Evolutionary conservation across 805 yeast species (phyloP).

Genomic region (Ascoidea asiatica): DNA sequence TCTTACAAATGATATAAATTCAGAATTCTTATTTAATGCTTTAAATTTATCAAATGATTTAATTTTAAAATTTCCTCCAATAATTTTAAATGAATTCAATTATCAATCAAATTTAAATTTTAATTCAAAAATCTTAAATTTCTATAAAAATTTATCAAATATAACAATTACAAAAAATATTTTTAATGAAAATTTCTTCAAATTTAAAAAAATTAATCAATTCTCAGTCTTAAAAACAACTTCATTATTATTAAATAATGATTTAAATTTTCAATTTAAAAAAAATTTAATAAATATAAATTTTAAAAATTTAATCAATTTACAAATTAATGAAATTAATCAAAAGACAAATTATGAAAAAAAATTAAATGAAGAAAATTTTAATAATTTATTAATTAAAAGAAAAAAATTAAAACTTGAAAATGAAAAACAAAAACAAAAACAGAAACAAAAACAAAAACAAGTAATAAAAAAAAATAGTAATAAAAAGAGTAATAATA

Average conservation of each 20-base stretch:
- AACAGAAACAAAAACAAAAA: no score
- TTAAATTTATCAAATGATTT: constrained; percentile 13
- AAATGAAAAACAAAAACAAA: no score
- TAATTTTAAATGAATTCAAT: not conserved
- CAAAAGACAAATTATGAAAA: not conserved
- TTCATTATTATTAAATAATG: not conserved
- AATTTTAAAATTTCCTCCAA: constrained; percentile 2
- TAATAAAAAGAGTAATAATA: not conserved
- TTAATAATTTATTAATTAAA: not conserved
- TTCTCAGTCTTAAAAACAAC: not conserved
- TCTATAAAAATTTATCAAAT: constrained; percentile 13
- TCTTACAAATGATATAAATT: constrained; percentile 13
- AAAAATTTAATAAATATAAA: no score
- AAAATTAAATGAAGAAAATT: constrained; percentile 2
- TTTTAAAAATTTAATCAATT: no score
- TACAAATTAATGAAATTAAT: not conserved
- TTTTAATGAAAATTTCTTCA: constrained; percentile 9
- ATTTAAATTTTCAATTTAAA: not conserved
- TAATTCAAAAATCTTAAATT: constrained; percentile 6
- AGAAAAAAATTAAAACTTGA: not conserved
- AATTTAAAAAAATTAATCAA: no score
- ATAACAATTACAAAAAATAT: constrained; percentile 18
- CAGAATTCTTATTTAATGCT: constrained; percentile 16
- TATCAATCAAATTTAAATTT: not conserved
- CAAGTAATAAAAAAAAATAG: no score